phyloP scores from a whole-genome alignment of 257 asterid species.

The Paulownia fortunei region DNA sequence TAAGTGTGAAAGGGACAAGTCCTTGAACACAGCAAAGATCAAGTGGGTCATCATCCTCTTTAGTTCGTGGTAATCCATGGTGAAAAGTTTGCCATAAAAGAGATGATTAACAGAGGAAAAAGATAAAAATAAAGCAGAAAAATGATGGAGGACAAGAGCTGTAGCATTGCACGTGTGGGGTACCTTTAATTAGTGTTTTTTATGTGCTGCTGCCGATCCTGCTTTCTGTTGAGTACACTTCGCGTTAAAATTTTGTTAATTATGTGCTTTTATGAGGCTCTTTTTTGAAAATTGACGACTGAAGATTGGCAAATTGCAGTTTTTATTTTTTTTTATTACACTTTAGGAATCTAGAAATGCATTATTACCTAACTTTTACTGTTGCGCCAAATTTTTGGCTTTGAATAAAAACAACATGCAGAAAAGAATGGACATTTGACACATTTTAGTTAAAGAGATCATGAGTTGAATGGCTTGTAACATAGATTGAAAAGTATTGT shows the following conservation, averaged over 20 bases:
- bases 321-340: background rate
- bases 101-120: no score
- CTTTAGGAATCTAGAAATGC: background rate
- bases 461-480: no score
- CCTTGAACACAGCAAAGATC: background rate
- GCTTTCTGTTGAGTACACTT: background rate
- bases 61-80: background rate
- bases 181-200: background rate
- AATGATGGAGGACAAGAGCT: background rate
- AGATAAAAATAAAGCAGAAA: background rate
- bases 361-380: background rate
- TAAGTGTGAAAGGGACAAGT: background rate
- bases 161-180: conserved; percentile 24
- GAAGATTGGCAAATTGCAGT: background rate
- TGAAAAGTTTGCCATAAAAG: background rate
- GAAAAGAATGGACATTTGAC: no score
- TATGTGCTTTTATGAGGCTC: background rate
- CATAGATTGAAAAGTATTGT: no score
- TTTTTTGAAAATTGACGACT: background rate
- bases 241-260: background rate
- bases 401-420: background rate
- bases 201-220: background rate
- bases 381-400: background rate
- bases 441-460: no score
- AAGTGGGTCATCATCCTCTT: conserved; percentile 2